Percentiles rank a stretch among this genome's conserved stretches.
Conservation (phyloP, 2,329 filamentous ascomycete genomes). For the Fusarium sp. region DNA sequence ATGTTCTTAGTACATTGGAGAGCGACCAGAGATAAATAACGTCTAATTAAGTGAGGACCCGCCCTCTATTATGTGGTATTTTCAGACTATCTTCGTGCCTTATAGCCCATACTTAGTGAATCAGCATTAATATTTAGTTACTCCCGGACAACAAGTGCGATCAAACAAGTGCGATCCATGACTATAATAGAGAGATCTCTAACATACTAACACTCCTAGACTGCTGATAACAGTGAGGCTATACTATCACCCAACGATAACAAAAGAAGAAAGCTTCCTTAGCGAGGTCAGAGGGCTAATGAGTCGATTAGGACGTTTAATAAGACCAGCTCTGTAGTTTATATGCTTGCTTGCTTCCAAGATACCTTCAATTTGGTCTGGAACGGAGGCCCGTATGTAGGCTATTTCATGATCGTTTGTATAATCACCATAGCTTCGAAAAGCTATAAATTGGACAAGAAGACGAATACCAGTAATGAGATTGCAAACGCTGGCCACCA, state of each 20-base stretch:
- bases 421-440: background rate
- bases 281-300: no score
- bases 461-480: background rate
- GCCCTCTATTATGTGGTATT: slow-evolving; percentile 11
- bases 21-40: slow-evolving; percentile 18
- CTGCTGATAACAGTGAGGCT: slow-evolving; percentile 10
- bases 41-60: slow-evolving; percentile 16
- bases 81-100: background rate
- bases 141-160: background rate
- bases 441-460: background rate
- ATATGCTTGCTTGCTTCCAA: background rate
- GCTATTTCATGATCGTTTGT: background rate
- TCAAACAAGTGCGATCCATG: background rate
- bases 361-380: background rate
- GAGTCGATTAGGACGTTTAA: background rate
- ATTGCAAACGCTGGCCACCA: slow-evolving; percentile 8
- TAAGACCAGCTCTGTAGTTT: background rate
- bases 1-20: background rate
- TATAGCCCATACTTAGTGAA: background rate
- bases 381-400: background rate
- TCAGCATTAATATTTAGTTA: no score
- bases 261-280: background rate
- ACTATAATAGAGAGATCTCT: background rate
- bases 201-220: background rate
- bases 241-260: background rate